Percentiles rank a stretch among this genome's conserved stretches.
Evolutionary conservation across 331 rosid genomes (phyloP).

Genomic region (Acacia concinna): DNA sequence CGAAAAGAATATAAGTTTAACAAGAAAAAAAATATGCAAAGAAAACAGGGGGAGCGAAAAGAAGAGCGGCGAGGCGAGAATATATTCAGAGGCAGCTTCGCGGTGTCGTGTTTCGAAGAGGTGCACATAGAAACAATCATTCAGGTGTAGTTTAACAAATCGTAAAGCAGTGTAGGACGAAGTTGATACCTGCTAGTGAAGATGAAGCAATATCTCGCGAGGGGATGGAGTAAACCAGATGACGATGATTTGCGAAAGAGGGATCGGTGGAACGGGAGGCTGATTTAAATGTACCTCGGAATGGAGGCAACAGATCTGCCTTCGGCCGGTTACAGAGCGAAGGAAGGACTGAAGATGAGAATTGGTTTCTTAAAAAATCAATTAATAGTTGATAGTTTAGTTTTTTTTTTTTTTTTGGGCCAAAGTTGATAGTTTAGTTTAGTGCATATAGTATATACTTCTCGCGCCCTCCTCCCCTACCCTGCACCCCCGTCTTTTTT

Average conservation of each 20-base stretch:
- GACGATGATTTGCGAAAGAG: too few species aligned
- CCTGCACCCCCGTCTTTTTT: too few species aligned
- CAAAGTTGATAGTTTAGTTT: too few species aligned
- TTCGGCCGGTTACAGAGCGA: not conserved
- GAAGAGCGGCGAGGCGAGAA: not conserved
- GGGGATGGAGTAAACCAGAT: not conserved
- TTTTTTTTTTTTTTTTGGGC: too few species aligned
- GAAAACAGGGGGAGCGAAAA: conserved; percentile 31
- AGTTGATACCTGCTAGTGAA: not conserved
- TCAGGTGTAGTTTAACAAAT: not conserved
- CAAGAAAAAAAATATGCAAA: not conserved
- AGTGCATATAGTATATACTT: too few species aligned
- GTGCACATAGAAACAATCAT: not conserved
- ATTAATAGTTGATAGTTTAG: not conserved
- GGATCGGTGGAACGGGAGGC: not conserved
- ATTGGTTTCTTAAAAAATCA: not conserved
- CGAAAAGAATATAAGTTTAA: not conserved
- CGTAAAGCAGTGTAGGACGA: not conserved
- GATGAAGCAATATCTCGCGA: conserved; percentile 2
- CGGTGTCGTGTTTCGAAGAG: conserved; percentile 12
- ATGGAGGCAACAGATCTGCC: conserved; percentile 13
- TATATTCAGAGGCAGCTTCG: not conserved
- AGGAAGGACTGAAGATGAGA: not conserved
- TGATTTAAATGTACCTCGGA: not conserved
- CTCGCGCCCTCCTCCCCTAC: too few species aligned